Evolutionary conservation across 371 early-diverging fungal species (phyloP).

Genomic region (Capillidium heterosporum): DNA sequence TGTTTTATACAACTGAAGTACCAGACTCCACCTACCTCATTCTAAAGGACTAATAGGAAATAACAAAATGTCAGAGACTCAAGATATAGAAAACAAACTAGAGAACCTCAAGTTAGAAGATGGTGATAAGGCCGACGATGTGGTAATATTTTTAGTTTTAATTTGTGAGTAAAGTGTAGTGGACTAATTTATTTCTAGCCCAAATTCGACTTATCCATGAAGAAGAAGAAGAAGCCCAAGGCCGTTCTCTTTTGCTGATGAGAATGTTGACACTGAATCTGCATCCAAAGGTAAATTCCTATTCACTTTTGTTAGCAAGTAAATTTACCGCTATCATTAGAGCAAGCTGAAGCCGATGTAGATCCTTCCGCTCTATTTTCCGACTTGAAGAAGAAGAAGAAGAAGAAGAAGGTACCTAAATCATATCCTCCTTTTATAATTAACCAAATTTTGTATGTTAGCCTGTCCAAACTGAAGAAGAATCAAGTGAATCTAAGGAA

Average conservation of each 20-base stretch:
- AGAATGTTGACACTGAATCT: conserved; percentile 12
- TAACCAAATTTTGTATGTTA: neutral
- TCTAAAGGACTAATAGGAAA: no score
- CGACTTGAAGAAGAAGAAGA: conserved; percentile 79
- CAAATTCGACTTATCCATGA: conserved; percentile 23
- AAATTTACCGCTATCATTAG: neutral
- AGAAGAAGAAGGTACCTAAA: conserved; percentile 38
- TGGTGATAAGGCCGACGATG: no score
- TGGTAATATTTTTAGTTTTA: no score
- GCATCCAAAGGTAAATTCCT: conserved; percentile 3
- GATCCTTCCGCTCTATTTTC: conserved; percentile 65
- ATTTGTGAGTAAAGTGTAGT: no score
- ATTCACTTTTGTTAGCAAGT: neutral
- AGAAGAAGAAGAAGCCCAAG: conserved; percentile 50
- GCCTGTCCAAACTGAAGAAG: neutral
- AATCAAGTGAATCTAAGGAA: conserved; percentile 9
- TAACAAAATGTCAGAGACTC: no score
- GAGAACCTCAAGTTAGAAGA: no score
- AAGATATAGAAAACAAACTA: no score
- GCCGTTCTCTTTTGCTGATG: conserved; percentile 16
- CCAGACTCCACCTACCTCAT: no score
- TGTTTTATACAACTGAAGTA: no score
- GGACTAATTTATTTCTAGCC: conserved; percentile 10
- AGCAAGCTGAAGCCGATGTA: conserved; percentile 18
- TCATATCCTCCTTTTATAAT: neutral